Base-by-base conservation (phyloP, 345 rosid genomes). In the Toxicodendron radicans region DNA sequence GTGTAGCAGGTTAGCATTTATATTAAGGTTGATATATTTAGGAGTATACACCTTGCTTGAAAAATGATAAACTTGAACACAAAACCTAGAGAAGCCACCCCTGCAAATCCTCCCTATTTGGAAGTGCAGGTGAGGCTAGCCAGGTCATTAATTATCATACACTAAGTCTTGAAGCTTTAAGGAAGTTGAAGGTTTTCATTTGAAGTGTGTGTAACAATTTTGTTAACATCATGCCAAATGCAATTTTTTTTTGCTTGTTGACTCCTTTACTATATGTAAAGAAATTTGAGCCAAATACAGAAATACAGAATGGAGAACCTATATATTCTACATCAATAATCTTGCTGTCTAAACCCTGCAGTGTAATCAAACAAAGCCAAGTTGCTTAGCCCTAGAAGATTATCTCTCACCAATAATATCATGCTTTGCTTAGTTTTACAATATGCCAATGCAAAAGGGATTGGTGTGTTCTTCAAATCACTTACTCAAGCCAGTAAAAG, bases 181-280 rank as follows among this genome's bases (percentile, higher is more conserved):
- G 17, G 24, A 54, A 54, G 18, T 23, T 71, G 24, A 58, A 58
- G 61, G 24, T 9, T 58, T 59, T 70, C 64, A 70, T 41, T 58
- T 49, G 43, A 5, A 49, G 11, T 14, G 5, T 59, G 24, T 43
- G 38, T 71, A 71, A 41, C 66, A 71, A 71, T 10, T 71, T 45
- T 16, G 45, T 41, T 71, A 45, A 45, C 17, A 12, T 43, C 23
- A 27, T 27, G 0, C 30, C 30, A 27, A 54, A 33, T 11, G 18
- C 33, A 16, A 27, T 27, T 27, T 27, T 24, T 21, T 23, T 41
- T 14, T 5, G 10, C 56, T 17, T 0, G 38, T 13, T 14, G 18
- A 9, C 43, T 43, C 27, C 49, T 4, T 58, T 70, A 23, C 54
- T 10, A 16, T 43, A 58, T 45, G 12, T 12, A 3, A 46, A 17